Base-by-base conservation (phyloP, 1,139 yeast genomes). In the Diutina sp. region DNA sequence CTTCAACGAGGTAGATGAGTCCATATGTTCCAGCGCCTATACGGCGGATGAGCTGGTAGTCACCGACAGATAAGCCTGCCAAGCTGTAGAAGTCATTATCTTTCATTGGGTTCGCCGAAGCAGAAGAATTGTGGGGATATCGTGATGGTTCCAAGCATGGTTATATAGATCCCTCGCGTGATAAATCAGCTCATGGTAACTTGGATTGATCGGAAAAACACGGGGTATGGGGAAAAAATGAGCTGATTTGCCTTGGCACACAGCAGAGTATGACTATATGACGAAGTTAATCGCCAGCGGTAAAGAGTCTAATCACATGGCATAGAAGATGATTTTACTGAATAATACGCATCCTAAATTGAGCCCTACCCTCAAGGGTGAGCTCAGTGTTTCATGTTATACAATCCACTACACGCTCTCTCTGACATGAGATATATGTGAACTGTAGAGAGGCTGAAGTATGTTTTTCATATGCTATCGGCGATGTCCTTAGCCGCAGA, bases 1-100 rank as follows among this genome's bases (percentile, higher is more conserved):
- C 86, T 61, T 76, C 72, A 7, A 90, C 91, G 18, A 82, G 75
- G 70, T 87, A 90, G 14, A 90, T 95, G 38, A 87, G 76, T 2
- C 97, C 97, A 66, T 87, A 90, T 28, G 96, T 90, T 47, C 97
- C 97, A 0, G 95, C 82, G 16, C 97, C 97, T n/a, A 89, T 78
- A 60, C 84, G 82, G 57, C 71, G 72, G 56, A 77, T 66, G 48
- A 86, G 74, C 58, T 70, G 72, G 63, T 75, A 77, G 55, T 74
- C 32, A 30, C 35, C 35, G 8, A 50, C 25, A n/a, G 32, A n/a
- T 5, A 29, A 30, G 7, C 53, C 53, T n/a, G 32, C 32, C 44
- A 50, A 50, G 44, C 41, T 29, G 35, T 30, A 50, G 9, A 21
- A 14, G 16, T 50, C 32, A 8, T 50, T 44, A 16, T 50, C 41